Percentiles rank a stretch among this genome's conserved stretches.
Evolutionary conservation across 140 eudicot genomes (phyloP).

Genomic region (Flaveria floridana): DNA sequence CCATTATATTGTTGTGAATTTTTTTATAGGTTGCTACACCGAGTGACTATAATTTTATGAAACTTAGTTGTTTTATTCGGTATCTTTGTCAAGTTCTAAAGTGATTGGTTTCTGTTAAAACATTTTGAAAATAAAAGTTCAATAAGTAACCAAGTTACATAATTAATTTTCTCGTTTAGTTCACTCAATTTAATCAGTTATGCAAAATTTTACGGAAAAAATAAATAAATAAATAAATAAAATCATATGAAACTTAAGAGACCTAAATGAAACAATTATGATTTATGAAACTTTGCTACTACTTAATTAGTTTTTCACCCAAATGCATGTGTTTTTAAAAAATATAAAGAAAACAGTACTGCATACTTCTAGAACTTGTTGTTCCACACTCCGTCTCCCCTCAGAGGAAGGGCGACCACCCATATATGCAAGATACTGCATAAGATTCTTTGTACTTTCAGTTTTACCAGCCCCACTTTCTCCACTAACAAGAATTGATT

Average conservation of each 20-base stretch:
- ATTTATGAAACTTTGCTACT: background rate
- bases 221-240: too few relatives aligned
- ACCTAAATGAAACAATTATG: too few relatives aligned
- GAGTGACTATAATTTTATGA: background rate
- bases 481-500: constrained; percentile 92
- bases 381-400: constrained; percentile 76
- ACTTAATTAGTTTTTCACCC: background rate
- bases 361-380: constrained; percentile 83
- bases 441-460: constrained; percentile 84
- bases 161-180: background rate
- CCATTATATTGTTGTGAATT: background rate
- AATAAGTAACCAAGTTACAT: background rate
- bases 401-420: constrained; percentile 68
- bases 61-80: background rate
- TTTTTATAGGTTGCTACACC: background rate
- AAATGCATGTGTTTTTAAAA: background rate
- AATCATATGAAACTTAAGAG: too few relatives aligned
- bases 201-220: background rate
- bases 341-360: background rate
- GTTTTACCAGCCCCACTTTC: constrained; percentile 99
- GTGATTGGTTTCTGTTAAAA: background rate
- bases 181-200: background rate
- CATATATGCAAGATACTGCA: constrained; percentile 90
- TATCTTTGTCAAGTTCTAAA: too few relatives aligned
- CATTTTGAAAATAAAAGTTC: background rate